phyloP scores from a whole-genome alignment of 768 basidiomycete species.

The Mycena galopus region DNA sequence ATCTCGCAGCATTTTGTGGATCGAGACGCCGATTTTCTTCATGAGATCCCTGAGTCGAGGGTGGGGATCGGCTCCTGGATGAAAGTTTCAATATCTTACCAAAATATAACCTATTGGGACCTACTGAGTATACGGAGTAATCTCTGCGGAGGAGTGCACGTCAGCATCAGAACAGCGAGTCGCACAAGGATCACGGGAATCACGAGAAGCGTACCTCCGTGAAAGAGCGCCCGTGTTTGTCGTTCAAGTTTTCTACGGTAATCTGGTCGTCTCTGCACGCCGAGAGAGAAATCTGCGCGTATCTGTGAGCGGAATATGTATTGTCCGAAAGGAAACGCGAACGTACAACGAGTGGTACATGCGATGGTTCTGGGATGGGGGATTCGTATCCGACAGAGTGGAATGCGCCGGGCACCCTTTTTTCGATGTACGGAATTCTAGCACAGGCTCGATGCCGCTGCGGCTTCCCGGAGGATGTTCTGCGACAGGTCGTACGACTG shows the following conservation, averaged over 20 bases:
- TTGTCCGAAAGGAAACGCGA: background rate
- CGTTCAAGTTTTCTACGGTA: background rate
- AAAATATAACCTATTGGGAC: background rate
- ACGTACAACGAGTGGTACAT: slow-evolving; percentile 15
- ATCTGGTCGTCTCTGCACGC: slow-evolving; percentile 24
- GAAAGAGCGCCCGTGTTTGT: slow-evolving; percentile 19
- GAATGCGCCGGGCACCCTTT: slow-evolving; percentile 3
- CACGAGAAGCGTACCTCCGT: slow-evolving; percentile 4
- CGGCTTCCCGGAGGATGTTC: background rate
- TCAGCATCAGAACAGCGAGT: background rate
- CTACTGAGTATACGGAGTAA: slow-evolving; percentile 19
- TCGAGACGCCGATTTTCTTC: slow-evolving; percentile 11
- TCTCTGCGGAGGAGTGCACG: background rate
- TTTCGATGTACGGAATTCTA: background rate
- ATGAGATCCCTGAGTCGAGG: slow-evolving; percentile 20
- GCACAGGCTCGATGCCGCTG: background rate
- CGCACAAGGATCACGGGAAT: no score
- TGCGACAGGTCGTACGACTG: background rate
- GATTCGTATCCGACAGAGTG: background rate
- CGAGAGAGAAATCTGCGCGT: slow-evolving; percentile 8
- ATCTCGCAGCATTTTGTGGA: slow-evolving; percentile 23
- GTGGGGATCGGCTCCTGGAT: background rate
- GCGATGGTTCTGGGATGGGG: background rate
- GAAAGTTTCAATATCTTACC: no score
- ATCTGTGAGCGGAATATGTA: background rate